These are phyloP conservation scores for Neurospora sublineolata DNA, from an alignment of 495 filamentous ascomycete genomes.

Conservation along the genomic window DNA sequence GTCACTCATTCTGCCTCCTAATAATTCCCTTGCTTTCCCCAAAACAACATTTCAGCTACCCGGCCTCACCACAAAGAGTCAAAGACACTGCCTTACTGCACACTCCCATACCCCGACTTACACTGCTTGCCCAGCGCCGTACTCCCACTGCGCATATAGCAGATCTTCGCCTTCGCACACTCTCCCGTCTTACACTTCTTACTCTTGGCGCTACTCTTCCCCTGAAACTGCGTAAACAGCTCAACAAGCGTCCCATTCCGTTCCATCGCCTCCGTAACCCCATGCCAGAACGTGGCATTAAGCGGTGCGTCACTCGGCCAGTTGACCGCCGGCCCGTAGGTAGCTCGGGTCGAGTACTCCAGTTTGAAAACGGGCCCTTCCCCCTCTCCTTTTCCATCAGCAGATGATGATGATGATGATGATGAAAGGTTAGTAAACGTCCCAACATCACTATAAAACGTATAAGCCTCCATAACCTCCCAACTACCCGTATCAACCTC, in stretches of 20 bases:
- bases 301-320: slow-evolving; percentile 41
- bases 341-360: slow-evolving; percentile 46
- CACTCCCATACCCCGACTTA: slow-evolving; percentile 35
- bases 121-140: slow-evolving; percentile 38
- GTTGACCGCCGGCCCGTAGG: slow-evolving; percentile 33
- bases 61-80: background rate
- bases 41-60: background rate
- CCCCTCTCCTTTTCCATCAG: slow-evolving; percentile 4
- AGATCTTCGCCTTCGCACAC: slow-evolving; percentile 45
- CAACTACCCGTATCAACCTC: slow-evolving; percentile 45
- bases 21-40: background rate
- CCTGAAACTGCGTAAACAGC: slow-evolving; percentile 43
- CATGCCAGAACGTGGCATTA: slow-evolving; percentile 48
- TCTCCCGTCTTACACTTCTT: slow-evolving; percentile 39
- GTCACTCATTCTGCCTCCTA: background rate
- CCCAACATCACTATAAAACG: slow-evolving; percentile 42
- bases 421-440: slow-evolving; percentile 8
- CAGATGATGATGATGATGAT: background rate
- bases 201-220: slow-evolving; percentile 38
- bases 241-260: slow-evolving; percentile 33
- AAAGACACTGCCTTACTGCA: slow-evolving; percentile 4
- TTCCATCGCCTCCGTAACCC: slow-evolving; percentile 50
- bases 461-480: slow-evolving; percentile 35
- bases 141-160: slow-evolving; percentile 49
- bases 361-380: slow-evolving; percentile 34